Conservation (phyloP, 2,329 filamentous ascomycete genomes). For the Pyrenochaeta sp. region DNA sequence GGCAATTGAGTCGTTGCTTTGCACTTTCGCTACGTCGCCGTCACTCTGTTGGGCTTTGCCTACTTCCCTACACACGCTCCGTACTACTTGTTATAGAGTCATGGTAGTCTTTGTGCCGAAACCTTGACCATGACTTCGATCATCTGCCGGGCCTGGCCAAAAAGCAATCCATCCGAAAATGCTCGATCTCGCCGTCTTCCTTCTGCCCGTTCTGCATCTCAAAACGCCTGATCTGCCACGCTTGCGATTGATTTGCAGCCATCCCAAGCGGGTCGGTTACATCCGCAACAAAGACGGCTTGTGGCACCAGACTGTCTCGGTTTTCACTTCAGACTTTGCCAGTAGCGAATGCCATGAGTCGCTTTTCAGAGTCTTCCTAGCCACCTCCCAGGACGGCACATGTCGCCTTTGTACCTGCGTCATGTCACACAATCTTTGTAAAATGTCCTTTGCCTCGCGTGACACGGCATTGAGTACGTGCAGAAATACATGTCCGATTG, state of each 20-base stretch:
- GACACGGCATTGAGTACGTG: constrained; percentile 4
- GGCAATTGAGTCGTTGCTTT: constrained; percentile 11
- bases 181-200: too few relatives aligned
- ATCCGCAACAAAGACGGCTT: not conserved
- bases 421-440: not conserved
- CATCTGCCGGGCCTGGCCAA: not conserved
- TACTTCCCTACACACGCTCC: constrained; percentile 1
- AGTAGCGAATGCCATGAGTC: constrained; percentile 4
- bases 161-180: too few relatives aligned
- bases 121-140: not conserved
- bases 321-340: not conserved
- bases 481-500: constrained; percentile 4
- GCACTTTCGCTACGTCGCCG: too few relatives aligned
- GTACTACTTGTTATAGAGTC: too few relatives aligned
- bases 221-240: too few relatives aligned
- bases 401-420: constrained; percentile 4
- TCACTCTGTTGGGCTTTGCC: not conserved
- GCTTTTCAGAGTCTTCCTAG: not conserved
- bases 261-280: not conserved
- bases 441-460: constrained; percentile 5
- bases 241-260: too few relatives aligned
- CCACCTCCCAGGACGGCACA: constrained; percentile 1
- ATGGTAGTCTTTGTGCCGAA: too few relatives aligned
- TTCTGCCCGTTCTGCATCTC: too few relatives aligned
- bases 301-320: not conserved